Conservation (phyloP, 345 rosid species). For the Rhodamnia rubescens region DNA sequence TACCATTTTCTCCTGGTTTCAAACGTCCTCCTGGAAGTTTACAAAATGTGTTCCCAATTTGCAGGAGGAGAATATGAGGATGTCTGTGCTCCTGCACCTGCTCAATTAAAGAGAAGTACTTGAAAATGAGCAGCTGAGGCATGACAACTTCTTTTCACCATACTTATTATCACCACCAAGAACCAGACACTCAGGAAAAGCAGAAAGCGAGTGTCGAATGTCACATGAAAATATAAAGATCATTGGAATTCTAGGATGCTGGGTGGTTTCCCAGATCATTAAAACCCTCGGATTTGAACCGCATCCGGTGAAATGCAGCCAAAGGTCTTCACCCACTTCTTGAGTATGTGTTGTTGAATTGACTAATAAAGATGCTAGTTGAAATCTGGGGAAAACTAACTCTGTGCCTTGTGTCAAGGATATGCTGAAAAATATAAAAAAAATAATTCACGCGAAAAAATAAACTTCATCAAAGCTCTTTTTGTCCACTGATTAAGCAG, state of each 20-base stretch:
- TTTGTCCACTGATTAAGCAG: background rate
- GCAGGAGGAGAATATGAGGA: conserved; percentile 94
- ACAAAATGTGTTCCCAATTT: conserved; percentile 95
- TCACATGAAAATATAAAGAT: background rate
- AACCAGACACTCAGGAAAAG: background rate
- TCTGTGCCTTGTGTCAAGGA: background rate
- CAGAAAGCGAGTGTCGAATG: background rate
- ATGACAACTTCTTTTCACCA: background rate
- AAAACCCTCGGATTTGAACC: background rate
- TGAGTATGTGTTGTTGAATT: background rate
- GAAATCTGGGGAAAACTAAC: background rate
- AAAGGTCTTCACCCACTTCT: background rate
- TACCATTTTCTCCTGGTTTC: conserved; percentile 97
- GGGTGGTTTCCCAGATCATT: background rate
- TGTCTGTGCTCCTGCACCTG: conserved; percentile 98
- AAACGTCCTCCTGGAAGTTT: conserved; percentile 98
- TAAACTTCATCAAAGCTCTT: background rate
- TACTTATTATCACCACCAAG: background rate
- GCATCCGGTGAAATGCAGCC: background rate
- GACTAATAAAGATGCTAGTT: background rate
- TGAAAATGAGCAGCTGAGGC: background rate
- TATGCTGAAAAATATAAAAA: background rate
- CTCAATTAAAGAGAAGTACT: conserved; percentile 1
- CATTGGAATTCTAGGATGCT: background rate
- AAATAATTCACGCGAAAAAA: background rate